phyloP scores from a whole-genome alignment of 805 yeast genomes.

The Saturnispora gosingensis region DNA sequence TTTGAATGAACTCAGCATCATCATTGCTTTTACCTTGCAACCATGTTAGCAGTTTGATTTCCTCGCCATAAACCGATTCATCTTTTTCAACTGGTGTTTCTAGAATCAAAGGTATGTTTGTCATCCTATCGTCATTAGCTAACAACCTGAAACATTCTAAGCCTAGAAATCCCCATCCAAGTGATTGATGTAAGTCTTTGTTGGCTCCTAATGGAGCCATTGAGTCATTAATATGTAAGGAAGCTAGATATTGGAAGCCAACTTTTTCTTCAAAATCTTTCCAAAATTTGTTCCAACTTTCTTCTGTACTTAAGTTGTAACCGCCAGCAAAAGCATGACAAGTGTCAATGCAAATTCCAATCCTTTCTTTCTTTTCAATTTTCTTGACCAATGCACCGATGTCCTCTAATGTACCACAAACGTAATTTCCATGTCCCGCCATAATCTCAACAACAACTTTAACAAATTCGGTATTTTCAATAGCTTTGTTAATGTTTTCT shows the following conservation, averaged over 20 bases:
- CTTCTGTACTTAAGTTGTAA: constrained; percentile 64
- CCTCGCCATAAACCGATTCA: constrained; percentile 64
- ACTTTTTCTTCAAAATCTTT: constrained; percentile 58
- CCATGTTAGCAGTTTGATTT: constrained; percentile 78
- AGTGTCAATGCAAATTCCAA: constrained; percentile 96
- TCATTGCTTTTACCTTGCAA: constrained; percentile 46
- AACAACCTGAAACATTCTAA: constrained; percentile 72
- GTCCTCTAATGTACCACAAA: constrained; percentile 77
- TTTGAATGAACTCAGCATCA: constrained; percentile 46
- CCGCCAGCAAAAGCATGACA: constrained; percentile 98
- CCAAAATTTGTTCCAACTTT: constrained; percentile 61
- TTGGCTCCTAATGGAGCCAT: constrained; percentile 88
- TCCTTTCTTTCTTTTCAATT: constrained; percentile 71
- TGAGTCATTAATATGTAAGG: constrained; percentile 89
- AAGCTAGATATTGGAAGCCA: constrained; percentile 67
- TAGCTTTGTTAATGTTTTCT: constrained; percentile 68
- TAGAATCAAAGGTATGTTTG: constrained; percentile 65
- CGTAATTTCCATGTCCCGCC: constrained; percentile 94
- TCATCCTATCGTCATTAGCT: constrained; percentile 57
- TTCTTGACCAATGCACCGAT: constrained; percentile 61
- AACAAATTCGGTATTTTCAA: constrained; percentile 63
- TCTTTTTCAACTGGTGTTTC: constrained; percentile 78
- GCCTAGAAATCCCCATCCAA: constrained; percentile 87
- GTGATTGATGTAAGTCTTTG: constrained; percentile 80
- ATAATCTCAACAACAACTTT: constrained; percentile 89